Percentiles rank a stretch among this genome's conserved stretches.
These are phyloP conservation scores for Oenanthe javanica DNA, from an alignment of 140 eudicot species.

Conservation along the genomic window DNA sequence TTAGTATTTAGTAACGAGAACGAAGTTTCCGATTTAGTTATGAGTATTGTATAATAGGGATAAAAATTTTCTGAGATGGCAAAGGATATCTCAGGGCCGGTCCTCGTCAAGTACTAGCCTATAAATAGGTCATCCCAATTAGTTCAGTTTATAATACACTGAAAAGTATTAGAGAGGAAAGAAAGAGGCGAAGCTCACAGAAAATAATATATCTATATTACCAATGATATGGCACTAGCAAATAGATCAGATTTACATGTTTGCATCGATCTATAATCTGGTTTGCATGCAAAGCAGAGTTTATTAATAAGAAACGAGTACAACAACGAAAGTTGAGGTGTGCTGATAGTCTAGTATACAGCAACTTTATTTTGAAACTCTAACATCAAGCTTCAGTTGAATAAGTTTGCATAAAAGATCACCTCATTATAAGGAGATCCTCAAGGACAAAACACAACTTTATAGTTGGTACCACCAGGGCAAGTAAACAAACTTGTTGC, in stretches of 20 bases:
- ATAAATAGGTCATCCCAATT: no score
- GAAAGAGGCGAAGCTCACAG: no score
- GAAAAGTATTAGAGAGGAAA: no score
- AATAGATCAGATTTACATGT: not conserved
- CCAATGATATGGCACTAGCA: not conserved
- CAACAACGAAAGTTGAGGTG: not conserved
- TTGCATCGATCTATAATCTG: not conserved
- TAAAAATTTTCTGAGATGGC: no score
- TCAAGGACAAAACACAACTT: conserved; percentile 47
- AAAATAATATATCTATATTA: no score
- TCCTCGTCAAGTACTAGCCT: no score
- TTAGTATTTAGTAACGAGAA: no score
- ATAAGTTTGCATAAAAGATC: no score
- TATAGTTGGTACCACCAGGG: conserved; percentile 40
- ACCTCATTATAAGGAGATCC: not conserved
- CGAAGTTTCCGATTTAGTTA: no score
- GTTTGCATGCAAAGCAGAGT: not conserved
- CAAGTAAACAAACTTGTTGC: conserved; percentile 28
- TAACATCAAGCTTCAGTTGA: not conserved
- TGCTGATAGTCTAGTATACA: not conserved
- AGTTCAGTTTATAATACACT: no score
- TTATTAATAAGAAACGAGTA: not conserved
- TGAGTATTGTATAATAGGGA: no score
- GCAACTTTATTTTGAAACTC: not conserved
- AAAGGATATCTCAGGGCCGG: no score